phyloP scores from a whole-genome alignment of 169 alveolate species.

The Miamiensis avidus region DNA sequence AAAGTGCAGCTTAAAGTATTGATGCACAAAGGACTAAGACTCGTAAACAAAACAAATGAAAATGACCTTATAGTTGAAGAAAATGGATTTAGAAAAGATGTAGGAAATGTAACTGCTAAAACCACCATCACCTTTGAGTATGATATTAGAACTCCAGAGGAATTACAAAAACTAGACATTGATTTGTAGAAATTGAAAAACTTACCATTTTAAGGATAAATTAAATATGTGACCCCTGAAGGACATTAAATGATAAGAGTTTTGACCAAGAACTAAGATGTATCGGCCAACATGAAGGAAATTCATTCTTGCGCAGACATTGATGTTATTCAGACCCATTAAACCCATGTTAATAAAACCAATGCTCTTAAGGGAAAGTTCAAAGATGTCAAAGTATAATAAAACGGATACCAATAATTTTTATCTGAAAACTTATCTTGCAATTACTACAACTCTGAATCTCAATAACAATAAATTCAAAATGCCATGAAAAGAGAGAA shows the following conservation, averaged over 20 bases:
- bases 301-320: neutral
- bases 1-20: slow-evolving; percentile 56
- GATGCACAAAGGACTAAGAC: slow-evolving; percentile 67
- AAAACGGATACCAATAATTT: neutral
- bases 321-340: neutral
- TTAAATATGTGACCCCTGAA: slow-evolving; percentile 49
- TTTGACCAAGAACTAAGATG: slow-evolving; percentile 50
- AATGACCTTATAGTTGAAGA: slow-evolving; percentile 33
- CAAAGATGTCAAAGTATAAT: neutral
- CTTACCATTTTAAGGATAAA: slow-evolving; percentile 71
- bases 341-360: no score
- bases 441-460: neutral
- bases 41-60: slow-evolving; percentile 61
- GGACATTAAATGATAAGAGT: slow-evolving; percentile 78
- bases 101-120: slow-evolving; percentile 80
- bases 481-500: neutral
- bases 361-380: neutral
- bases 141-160: slow-evolving; percentile 55
- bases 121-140: slow-evolving; percentile 71
- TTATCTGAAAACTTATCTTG: neutral
- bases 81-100: slow-evolving; percentile 44
- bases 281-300: slow-evolving; percentile 63
- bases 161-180: slow-evolving; percentile 54
- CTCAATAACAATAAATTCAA: no score
- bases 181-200: slow-evolving; percentile 54